phyloP scores from a whole-genome alignment of 2,329 filamentous ascomycete species.

The Sarocladiaceae sp. region DNA sequence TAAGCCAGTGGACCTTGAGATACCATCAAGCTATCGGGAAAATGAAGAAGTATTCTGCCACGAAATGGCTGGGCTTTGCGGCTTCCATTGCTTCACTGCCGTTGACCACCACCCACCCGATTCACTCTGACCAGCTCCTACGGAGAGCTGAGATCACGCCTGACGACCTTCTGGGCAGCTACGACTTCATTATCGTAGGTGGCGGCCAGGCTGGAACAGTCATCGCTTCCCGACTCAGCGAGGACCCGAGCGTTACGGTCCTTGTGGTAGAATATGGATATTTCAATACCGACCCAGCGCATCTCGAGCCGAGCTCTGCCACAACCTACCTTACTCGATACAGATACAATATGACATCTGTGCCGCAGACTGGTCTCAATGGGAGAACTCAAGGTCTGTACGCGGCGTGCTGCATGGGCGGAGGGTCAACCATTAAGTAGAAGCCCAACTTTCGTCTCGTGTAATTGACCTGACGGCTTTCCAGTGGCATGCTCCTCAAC shows the following conservation, averaged over 20 bases:
- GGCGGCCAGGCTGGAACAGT: constrained; percentile 21
- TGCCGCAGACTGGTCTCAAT: constrained; percentile 19
- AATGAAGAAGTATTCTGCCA: background rate
- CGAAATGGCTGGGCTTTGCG: background rate
- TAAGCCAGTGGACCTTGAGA: no score
- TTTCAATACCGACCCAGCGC: constrained; percentile 15
- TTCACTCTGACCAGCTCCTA: constrained; percentile 7
- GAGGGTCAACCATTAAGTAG: constrained; percentile 23
- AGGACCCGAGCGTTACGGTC: constrained; percentile 12
- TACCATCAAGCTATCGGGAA: background rate
- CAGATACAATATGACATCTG: constrained; percentile 16
- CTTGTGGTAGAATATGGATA: constrained; percentile 24
- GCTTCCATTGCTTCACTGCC: background rate
- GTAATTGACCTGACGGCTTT: no score
- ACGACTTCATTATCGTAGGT: constrained; percentile 18
- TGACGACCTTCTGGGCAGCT: constrained; percentile 10
- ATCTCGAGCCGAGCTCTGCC: constrained; percentile 1
- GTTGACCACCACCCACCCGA: background rate
- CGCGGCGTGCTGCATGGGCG: constrained; percentile 22
- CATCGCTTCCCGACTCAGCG: constrained; percentile 17
- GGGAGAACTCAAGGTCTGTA: constrained; percentile 16
- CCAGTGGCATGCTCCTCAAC: constrained; percentile 21
- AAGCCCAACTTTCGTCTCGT: background rate
- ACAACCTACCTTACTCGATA: background rate
- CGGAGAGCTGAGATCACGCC: constrained; percentile 9